Evolutionary conservation across 129 eudicot species (phyloP).

Genomic region (Smallanthus sonchifolius): DNA sequence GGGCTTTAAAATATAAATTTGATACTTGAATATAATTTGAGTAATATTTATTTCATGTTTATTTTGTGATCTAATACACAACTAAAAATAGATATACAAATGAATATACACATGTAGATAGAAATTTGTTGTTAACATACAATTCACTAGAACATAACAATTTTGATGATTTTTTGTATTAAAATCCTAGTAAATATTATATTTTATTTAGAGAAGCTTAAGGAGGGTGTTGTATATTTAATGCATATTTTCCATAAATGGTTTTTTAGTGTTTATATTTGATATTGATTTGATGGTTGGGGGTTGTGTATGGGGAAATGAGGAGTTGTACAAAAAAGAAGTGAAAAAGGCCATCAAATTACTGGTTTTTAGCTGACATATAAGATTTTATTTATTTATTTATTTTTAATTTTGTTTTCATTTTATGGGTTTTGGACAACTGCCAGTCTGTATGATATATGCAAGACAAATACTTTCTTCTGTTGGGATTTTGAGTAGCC

Average conservation of each 20-base stretch:
- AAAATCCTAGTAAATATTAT: background rate
- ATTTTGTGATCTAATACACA: no score
- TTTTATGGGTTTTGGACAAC: background rate
- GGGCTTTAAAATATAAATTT: no score
- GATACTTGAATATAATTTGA: no score
- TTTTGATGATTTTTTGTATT: no score
- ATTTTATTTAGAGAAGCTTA: background rate
- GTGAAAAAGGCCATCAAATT: constrained; percentile 6
- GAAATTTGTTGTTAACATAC: no score
- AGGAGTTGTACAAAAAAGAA: constrained; percentile 11
- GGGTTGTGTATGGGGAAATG: constrained; percentile 22
- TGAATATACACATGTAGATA: no score
- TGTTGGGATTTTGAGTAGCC: constrained; percentile 32
- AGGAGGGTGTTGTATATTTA: background rate
- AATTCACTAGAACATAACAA: no score
- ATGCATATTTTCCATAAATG: constrained; percentile 28
- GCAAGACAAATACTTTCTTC: constrained; percentile 24
- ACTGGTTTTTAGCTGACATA: constrained; percentile 29
- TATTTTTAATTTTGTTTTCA: background rate
- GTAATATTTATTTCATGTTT: no score
- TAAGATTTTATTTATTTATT: background rate
- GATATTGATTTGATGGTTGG: constrained; percentile 39
- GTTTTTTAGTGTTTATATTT: constrained; percentile 15
- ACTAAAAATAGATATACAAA: no score
- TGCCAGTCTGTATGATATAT: constrained; percentile 21